Percentiles rank a stretch among this genome's conserved stretches.
These are phyloP conservation scores for Candida oleophila DNA, from an alignment of 805 yeast genomes.

Conservation along the genomic window DNA sequence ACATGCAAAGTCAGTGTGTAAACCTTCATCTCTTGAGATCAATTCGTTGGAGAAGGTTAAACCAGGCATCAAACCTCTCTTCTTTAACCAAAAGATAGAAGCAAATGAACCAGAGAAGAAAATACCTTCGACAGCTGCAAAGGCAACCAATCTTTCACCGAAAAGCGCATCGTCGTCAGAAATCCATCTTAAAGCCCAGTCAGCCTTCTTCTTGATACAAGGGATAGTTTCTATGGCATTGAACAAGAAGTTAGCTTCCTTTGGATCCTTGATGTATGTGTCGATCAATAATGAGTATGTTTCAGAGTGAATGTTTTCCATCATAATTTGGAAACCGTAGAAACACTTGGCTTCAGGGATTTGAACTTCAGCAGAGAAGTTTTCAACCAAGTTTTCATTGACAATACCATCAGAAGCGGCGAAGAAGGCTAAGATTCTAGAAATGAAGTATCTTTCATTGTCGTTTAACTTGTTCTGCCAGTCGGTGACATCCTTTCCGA, in stretches of 20 bases:
- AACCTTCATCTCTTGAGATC: constrained; percentile 97
- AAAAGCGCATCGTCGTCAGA: constrained; percentile 82
- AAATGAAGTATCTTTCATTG: constrained; percentile 88
- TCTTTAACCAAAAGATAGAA: constrained; percentile 97
- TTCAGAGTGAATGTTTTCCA: constrained; percentile 98
- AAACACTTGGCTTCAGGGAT: constrained; percentile 97
- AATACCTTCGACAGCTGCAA: constrained; percentile 98
- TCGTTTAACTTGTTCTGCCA: constrained; percentile 90
- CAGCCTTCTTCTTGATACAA: constrained; percentile 94
- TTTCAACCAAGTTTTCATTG: constrained; percentile 95
- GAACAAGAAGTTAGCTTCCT: constrained; percentile 85
- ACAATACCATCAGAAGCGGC: constrained; percentile 99
- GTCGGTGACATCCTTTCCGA: constrained; percentile 86
- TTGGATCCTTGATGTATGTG: constrained; percentile 93
- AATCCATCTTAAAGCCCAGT: constrained; percentile 99
- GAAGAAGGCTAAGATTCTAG: constrained; percentile 93
- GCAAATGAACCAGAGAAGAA: constrained; percentile 99
- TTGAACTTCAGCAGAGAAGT: constrained; percentile 96
- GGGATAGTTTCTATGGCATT: constrained; percentile 97
- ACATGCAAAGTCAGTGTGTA: constrained; percentile 98
- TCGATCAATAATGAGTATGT: constrained; percentile 94
- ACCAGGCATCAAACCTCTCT: constrained; percentile 99
- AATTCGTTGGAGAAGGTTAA: constrained; percentile 96
- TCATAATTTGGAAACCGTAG: constrained; percentile 99
- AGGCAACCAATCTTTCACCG: constrained; percentile 95